phyloP scores from a whole-genome alignment of 2,329 filamentous ascomycete species.

The Cyclaneusma minus region DNA sequence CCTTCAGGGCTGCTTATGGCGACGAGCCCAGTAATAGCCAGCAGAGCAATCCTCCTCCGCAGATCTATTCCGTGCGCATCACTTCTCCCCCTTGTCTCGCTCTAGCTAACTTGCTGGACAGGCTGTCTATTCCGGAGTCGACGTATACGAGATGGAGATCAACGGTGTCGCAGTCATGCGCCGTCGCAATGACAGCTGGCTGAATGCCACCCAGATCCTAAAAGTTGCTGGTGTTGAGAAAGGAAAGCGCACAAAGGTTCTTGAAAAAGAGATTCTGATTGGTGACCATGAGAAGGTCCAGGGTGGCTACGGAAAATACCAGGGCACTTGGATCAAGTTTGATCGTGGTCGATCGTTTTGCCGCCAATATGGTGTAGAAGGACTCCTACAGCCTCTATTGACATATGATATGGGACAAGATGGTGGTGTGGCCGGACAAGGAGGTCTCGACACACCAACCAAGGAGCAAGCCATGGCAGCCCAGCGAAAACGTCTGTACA shows the following conservation, averaged over 20 bases:
- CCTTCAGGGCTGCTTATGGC: too few relatives aligned
- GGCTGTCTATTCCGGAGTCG: conserved; percentile 89
- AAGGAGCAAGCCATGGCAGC: conserved; percentile 99
- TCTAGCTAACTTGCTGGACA: conserved; percentile 13
- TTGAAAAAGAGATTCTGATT: conserved; percentile 93
- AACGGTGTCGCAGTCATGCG: conserved; percentile 92
- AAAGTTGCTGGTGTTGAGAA: conserved; percentile 97
- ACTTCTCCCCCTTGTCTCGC: conserved; percentile 1
- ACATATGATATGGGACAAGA: conserved; percentile 72
- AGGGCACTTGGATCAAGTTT: conserved; percentile 97
- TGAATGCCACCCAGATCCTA: conserved; percentile 96
- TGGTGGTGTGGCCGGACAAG: conserved; percentile 54
- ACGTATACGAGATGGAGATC: conserved; percentile 98
- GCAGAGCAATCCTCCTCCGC: conserved; percentile 22
- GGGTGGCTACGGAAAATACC: conserved; percentile 96
- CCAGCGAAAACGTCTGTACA: conserved; percentile 84
- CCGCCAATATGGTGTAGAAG: conserved; percentile 62
- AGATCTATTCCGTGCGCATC: conserved; percentile 44
- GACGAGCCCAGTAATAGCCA: conserved; percentile 11
- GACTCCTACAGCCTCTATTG: conserved; percentile 56
- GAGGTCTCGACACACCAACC: conserved; percentile 80
- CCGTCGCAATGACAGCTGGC: conserved; percentile 82
- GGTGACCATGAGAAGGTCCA: conserved; percentile 98
- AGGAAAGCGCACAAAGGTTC: conserved; percentile 90
- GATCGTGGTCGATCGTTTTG: conserved; percentile 87